A percentile compares a stretch with the other conserved stretches of the same genome.
Evolutionary conservation across 345 rosid genomes (phyloP).

Genomic region (Streptanthus diversifolius): DNA sequence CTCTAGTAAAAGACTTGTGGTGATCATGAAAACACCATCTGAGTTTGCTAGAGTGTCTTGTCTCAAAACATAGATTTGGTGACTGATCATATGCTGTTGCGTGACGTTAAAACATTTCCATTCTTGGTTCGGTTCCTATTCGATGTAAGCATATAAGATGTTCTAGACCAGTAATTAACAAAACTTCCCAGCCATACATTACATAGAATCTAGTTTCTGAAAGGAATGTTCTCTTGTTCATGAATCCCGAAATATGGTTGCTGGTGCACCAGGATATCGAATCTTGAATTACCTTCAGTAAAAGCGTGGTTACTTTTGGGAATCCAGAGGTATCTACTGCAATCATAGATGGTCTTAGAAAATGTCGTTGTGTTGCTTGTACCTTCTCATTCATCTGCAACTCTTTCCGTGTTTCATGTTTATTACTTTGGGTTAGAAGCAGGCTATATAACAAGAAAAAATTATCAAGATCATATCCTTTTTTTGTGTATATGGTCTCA

Average conservation of each 20-base stretch:
- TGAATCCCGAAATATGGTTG: background rate
- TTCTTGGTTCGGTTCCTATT: background rate
- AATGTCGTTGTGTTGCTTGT: background rate
- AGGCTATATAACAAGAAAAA: background rate
- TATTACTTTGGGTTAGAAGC: background rate
- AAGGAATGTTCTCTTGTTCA: background rate
- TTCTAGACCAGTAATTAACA: background rate
- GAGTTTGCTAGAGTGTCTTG: background rate
- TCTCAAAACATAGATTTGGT: background rate
- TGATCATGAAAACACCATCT: background rate
- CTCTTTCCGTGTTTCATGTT: background rate
- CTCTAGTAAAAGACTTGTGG: background rate
- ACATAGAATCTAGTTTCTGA: background rate
- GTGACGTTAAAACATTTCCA: background rate
- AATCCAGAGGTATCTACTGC: background rate
- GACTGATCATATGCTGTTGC: background rate
- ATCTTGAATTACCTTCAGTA: background rate
- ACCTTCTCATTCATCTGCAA: background rate
- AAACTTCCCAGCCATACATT: background rate
- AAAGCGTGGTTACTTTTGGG: background rate
- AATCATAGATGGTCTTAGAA: background rate
- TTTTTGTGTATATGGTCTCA: background rate
- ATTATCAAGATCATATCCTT: background rate
- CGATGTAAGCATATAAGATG: background rate
- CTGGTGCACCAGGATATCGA: background rate